A percentile compares a stretch with the other conserved stretches of the same genome.
phyloP scores from a whole-genome alignment of 495 filamentous ascomycete species.

The Evansstolkia leycettana region DNA sequence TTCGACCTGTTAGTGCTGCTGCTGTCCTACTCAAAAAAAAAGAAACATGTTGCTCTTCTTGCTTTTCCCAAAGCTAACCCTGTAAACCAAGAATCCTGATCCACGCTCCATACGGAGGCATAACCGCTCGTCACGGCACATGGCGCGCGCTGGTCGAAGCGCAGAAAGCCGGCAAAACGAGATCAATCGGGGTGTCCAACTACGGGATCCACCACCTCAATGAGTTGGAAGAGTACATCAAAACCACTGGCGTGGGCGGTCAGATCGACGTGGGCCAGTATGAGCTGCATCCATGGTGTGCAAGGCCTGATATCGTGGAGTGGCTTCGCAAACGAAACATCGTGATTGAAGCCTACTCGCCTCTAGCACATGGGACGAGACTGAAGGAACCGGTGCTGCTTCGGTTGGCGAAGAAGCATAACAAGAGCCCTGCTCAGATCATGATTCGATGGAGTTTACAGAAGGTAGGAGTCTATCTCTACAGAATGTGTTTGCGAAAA shows the following conservation, averaged over 20 bases:
- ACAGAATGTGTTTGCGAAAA: too few species aligned
- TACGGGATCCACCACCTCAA: conserved; percentile 56
- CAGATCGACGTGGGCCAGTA: conserved; percentile 51
- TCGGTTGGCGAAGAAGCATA: conserved; percentile 42
- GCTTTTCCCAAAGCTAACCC: too few species aligned
- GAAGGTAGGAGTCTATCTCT: conserved; percentile 22
- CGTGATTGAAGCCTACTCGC: conserved; percentile 52
- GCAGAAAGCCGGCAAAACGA: conserved; percentile 45
- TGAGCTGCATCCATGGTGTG: conserved; percentile 61
- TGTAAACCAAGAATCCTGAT: not conserved
- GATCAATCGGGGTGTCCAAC: conserved; percentile 52
- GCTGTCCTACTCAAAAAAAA: not conserved
- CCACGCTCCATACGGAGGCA: conserved; percentile 55
- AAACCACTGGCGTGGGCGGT: conserved; percentile 33
- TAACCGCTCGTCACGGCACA: conserved; percentile 41
- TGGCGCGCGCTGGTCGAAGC: conserved; percentile 59
- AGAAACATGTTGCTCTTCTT: not conserved
- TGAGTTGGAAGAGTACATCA: conserved; percentile 34
- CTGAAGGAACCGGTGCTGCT: conserved; percentile 41
- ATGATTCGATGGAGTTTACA: conserved; percentile 58
- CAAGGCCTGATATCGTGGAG: conserved; percentile 40
- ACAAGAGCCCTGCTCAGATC: conserved; percentile 47
- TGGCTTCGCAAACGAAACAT: conserved; percentile 44
- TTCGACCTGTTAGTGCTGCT: conserved; percentile 57
- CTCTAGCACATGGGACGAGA: conserved; percentile 43